Percentiles rank a stretch among this genome's conserved stretches.
Conservation (phyloP, 805 yeast genomes). For the Cyberlindnera nakhonratchasimensis region DNA sequence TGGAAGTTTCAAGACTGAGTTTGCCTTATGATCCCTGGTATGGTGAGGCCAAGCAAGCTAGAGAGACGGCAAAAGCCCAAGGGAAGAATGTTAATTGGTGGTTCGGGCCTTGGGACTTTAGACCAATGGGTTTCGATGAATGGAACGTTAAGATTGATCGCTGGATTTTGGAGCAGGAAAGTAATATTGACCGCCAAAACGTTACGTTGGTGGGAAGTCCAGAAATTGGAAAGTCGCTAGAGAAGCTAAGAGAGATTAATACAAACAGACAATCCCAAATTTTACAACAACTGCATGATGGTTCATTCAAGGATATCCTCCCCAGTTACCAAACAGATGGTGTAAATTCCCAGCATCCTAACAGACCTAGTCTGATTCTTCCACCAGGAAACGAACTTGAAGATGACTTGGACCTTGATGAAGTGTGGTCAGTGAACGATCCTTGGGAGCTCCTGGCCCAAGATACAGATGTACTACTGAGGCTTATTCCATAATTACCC, state of each 20-base stretch:
- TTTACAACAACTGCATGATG: constrained; percentile 16
- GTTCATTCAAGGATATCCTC: constrained; percentile 17
- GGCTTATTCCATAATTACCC: constrained; percentile 23
- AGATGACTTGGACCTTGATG: constrained; percentile 24
- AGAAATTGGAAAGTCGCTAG: constrained; percentile 19
- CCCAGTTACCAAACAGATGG: constrained; percentile 18
- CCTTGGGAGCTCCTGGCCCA: constrained; percentile 26
- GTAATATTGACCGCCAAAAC: constrained; percentile 9
- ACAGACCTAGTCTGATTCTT: constrained; percentile 9
- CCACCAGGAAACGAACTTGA: constrained; percentile 23
- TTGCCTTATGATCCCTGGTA: constrained; percentile 65
- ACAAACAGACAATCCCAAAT: constrained; percentile 21
- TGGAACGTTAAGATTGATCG: constrained; percentile 28
- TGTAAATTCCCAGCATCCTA: constrained; percentile 7
- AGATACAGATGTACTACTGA: constrained; percentile 24
- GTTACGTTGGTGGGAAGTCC: constrained; percentile 14
- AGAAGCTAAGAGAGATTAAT: constrained; percentile 17
- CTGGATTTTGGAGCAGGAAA: constrained; percentile 26
- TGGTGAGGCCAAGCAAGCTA: constrained; percentile 58
- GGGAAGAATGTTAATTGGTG: constrained; percentile 54
- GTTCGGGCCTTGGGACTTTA: constrained; percentile 62
- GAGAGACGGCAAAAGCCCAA: constrained; percentile 39
- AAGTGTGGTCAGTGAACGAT: constrained; percentile 27
- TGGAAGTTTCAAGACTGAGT: constrained; percentile 52
- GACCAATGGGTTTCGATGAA: constrained; percentile 46